Evolutionary conservation across 2,329 filamentous ascomycete genomes (phyloP), one percentile per base, ranked within the genome.

Genomic region (Colletotrichum orbiculare): DNA sequence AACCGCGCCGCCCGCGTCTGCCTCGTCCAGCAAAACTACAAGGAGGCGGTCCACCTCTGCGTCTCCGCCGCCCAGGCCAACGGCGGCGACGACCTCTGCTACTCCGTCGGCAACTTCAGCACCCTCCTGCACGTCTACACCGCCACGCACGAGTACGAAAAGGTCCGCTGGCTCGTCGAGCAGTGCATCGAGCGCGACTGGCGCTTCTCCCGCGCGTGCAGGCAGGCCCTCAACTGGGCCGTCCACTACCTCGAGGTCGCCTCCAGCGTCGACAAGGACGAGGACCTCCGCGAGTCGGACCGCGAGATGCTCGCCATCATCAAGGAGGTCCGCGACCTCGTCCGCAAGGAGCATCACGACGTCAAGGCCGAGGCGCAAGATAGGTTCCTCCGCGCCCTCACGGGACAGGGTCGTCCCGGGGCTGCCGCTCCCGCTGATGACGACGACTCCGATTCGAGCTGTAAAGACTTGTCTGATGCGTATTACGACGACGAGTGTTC

Each of bases 31-130:
- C 75, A 77, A 6, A 69, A 76, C 35, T 71, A 73, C 5, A 59
- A 64, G 8, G 74, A 73, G 3, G 74, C 77, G 6, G 70, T 74
- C 8, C 64, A 67, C 5, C 69, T 81, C 53, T 79, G 78, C 53
- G 69, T 75, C 41, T 49, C 74, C n/a, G 78, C 77, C 4, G 77
- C 78, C 15, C 67, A 72, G 9, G 70, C 75, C 61, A 79, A 80
- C 52, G 79, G 78, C 42, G 67, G 72, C 17, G 75, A 76, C 11
- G 71, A 77, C 43, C 66, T 77, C 35, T 70, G 75, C 42, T 81
- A 78, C 69, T 78, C 69, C 67, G 70, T 75, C 49, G 72, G 73
- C 69, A 80, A 78, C 65, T 81, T 81, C 69, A 64, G 73, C 37
- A 77, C 73, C 43, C 71, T 81, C 15, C 64, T 81, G 33, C 73